A percentile compares a stretch with the other conserved stretches of the same genome.
Conservation (phyloP, 78 protist species). For the Dictyostelium purpureum region DNA sequence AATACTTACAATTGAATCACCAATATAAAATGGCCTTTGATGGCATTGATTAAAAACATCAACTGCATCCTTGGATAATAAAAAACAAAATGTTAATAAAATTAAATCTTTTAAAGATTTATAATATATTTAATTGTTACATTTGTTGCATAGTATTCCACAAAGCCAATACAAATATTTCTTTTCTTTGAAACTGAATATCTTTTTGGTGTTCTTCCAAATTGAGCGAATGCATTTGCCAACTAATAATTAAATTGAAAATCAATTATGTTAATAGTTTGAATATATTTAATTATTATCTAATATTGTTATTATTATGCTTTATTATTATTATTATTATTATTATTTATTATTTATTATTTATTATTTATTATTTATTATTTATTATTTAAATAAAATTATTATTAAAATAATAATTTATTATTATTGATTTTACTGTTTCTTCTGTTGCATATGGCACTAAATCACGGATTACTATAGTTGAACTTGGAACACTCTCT, state of each 20-base stretch:
- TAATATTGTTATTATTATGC: neutral
- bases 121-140: neutral
- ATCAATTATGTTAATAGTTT: neutral
- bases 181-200: constrained; percentile 9
- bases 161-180: constrained; percentile 27
- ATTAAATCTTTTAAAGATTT: neutral
- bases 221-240: neutral
- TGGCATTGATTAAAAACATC: neutral
- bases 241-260: too few species aligned
- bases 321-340: neutral
- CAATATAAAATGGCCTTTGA: neutral
- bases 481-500: constrained; percentile 1
- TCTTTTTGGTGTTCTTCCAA: neutral
- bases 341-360: too few species aligned
- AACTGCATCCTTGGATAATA: neutral
- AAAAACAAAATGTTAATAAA: neutral
- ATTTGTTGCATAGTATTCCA: constrained; percentile 17
- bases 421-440: constrained; percentile 8
- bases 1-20: neutral
- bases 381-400: neutral
- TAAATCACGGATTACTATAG: constrained; percentile 16
- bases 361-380: too few species aligned
- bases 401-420: neutral
- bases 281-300: too few species aligned
- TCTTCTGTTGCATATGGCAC: constrained; percentile 21